Conservation (phyloP, 2,329 filamentous ascomycete species). For the Botryotinia narcissicola region DNA sequence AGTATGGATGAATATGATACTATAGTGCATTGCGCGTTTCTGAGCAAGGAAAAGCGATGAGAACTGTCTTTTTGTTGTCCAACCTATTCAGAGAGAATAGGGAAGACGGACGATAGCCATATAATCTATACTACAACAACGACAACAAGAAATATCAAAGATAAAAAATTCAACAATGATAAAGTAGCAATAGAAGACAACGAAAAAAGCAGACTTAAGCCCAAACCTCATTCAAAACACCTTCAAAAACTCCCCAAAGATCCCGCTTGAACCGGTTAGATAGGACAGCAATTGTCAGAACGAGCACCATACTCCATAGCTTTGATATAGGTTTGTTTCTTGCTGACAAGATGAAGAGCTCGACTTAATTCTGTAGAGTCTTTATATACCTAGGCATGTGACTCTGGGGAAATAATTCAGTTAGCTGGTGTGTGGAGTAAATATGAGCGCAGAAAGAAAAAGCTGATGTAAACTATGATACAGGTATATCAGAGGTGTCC, state of each 20-base stretch:
- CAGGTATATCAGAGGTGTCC: too few species aligned
- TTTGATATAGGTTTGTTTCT: not conserved
- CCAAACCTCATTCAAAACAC: not conserved
- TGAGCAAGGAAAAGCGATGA: too few species aligned
- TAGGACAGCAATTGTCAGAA: not conserved
- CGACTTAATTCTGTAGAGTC: not conserved
- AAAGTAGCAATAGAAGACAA: accelerated
- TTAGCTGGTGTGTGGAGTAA: too few species aligned
- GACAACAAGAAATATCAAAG: not conserved
- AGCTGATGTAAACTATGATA: too few species aligned
- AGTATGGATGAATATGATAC: too few species aligned
- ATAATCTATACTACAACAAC: not conserved
- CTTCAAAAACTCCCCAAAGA: not conserved
- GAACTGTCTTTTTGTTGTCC: too few species aligned
- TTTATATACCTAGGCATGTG: not conserved
- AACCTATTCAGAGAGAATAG: not conserved
- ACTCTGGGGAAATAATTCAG: not conserved
- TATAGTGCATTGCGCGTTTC: too few species aligned
- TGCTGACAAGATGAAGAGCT: not conserved
- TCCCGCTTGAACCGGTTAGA: not conserved
- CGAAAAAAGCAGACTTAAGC: not conserved
- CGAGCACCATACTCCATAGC: not conserved
- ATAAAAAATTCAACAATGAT: not conserved
- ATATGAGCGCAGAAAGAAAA: too few species aligned
- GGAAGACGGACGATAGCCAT: accelerated